Conservation (phyloP, 202 grass and related monocot genomes). For the Carex arenaria region DNA sequence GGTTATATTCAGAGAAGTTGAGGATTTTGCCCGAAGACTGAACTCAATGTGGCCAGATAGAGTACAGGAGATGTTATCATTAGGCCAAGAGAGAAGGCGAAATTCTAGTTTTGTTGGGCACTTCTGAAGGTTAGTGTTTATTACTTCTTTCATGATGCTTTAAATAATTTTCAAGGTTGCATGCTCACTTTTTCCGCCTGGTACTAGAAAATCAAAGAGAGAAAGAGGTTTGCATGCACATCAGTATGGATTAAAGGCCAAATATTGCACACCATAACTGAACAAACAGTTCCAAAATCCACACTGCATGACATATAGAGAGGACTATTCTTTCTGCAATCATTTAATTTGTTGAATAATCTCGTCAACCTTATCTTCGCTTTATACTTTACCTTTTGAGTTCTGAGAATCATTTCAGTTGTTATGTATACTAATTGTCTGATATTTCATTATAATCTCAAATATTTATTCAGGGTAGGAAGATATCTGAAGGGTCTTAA, state of each 20-base stretch:
- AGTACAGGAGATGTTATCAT: slow-evolving; percentile 65
- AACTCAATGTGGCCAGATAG: slow-evolving; percentile 93
- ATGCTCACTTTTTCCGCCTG: neutral
- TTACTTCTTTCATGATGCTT: neutral
- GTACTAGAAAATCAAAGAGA: neutral
- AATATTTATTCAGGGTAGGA: slow-evolving; percentile 18
- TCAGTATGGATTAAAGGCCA: neutral
- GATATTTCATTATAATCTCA: neutral
- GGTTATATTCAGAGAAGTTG: slow-evolving; percentile 77
- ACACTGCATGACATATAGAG: neutral
- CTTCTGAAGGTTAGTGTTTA: slow-evolving; percentile 9
- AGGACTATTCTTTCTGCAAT: neutral
- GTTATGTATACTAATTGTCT: neutral
- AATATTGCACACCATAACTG: neutral
- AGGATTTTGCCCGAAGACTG: slow-evolving; percentile 92
- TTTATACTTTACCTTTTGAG: neutral
- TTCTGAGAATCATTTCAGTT: neutral
- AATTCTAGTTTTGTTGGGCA: slow-evolving; percentile 47
- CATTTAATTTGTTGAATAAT: neutral
- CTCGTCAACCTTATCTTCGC: neutral
- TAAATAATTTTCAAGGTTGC: neutral
- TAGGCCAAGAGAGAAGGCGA: slow-evolving; percentile 64
- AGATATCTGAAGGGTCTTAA: neutral
- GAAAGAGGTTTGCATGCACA: neutral
- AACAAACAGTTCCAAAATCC: neutral